Conservation (phyloP, 2,329 filamentous ascomycete species). For the Neonectria coccinea region DNA sequence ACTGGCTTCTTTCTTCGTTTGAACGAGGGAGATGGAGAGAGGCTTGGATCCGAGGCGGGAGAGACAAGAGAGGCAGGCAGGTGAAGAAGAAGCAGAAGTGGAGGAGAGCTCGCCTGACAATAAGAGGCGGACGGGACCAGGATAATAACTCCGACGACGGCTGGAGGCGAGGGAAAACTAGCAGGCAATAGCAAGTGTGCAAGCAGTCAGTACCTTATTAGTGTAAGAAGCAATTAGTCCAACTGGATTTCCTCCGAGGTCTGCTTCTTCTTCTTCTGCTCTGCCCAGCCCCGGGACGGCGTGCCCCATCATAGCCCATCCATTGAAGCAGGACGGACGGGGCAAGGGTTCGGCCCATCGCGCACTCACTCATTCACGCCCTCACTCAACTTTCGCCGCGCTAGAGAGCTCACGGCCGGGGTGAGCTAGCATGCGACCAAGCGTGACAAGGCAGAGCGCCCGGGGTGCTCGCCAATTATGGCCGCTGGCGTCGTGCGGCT, state of each 20-base stretch:
- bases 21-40: conserved; percentile 2
- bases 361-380: conserved; percentile 28
- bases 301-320: conserved; percentile 11
- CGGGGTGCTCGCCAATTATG: conserved; percentile 33
- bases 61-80: conserved; percentile 12
- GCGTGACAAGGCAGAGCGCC: conserved; percentile 41
- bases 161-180: conserved; percentile 2
- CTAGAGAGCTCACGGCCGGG: conserved; percentile 39
- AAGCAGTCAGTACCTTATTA: neutral
- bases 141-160: conserved; percentile 18
- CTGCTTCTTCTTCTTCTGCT: conserved; percentile 6
- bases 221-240: neutral
- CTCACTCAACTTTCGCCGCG: conserved; percentile 16
- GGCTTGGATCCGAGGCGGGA: conserved; percentile 6
- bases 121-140: conserved; percentile 15
- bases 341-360: conserved; percentile 32
- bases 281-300: conserved; percentile 20
- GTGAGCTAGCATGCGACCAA: conserved; percentile 23
- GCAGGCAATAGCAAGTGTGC: neutral
- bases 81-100: conserved; percentile 25
- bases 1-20: conserved; percentile 2
- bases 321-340: neutral
- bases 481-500: conserved; percentile 38
- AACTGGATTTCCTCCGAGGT: neutral
- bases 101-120: neutral